These are phyloP conservation scores for Gaultheria prostrata DNA, from an alignment of 148 eudicot genomes.

Conservation along the genomic window DNA sequence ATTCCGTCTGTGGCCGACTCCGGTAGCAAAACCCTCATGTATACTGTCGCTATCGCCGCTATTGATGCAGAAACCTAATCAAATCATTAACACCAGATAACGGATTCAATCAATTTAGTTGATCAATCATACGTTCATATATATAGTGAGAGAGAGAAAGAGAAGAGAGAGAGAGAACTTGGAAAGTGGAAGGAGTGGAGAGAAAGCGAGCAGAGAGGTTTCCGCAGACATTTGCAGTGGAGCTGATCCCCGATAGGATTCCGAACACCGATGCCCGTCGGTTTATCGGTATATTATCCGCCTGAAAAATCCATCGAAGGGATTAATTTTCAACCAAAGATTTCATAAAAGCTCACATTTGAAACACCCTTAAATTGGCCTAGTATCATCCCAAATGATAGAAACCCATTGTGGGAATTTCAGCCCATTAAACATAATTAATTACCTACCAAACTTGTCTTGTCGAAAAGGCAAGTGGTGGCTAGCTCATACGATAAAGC, in stretches of 20 bases:
- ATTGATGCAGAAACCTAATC: slow-evolving; percentile 43
- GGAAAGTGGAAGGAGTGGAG: slow-evolving; percentile 45
- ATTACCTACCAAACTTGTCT: too few relatives aligned
- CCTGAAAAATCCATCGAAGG: slow-evolving; percentile 29
- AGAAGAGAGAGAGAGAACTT: slow-evolving; percentile 24
- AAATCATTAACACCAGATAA: background rate
- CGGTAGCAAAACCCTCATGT: slow-evolving; percentile 48
- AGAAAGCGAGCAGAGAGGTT: slow-evolving; percentile 56
- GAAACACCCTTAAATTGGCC: too few relatives aligned
- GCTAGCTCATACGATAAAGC: too few relatives aligned
- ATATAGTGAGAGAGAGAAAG: background rate
- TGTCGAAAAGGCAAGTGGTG: too few relatives aligned
- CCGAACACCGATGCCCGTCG: slow-evolving; percentile 46
- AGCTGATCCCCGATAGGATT: slow-evolving; percentile 47
- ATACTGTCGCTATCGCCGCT: slow-evolving; percentile 34
- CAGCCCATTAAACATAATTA: too few relatives aligned
- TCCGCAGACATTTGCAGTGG: slow-evolving; percentile 54
- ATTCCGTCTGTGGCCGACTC: slow-evolving; percentile 29
- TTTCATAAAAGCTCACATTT: too few relatives aligned
- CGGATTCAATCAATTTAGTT: background rate
- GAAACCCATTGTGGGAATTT: too few relatives aligned
- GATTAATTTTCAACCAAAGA: background rate
- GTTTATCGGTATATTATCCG: slow-evolving; percentile 38
- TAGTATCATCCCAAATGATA: too few relatives aligned
- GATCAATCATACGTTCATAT: background rate